These are phyloP conservation scores for Arabidopsis thaliana DNA, from an alignment of 345 rosid species.

Conservation along the genomic window DNA sequence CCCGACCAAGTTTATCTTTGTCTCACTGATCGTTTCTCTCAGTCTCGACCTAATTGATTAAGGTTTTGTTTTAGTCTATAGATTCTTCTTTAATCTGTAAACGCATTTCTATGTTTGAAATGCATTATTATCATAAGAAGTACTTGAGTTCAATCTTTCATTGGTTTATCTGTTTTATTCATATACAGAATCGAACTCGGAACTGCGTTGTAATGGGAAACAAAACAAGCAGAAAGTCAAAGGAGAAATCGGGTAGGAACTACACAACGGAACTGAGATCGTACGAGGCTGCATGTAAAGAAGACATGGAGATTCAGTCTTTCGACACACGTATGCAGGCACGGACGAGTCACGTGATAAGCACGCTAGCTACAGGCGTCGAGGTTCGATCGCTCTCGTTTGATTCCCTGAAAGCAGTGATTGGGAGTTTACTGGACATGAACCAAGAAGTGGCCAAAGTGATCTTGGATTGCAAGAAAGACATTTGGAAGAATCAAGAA, in stretches of 20 bases:
- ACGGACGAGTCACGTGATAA: conserved; percentile 74
- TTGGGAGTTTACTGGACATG: conserved; percentile 79
- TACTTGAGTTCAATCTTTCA: neutral
- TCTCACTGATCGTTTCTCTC: conserved; percentile 25
- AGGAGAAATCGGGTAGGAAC: conserved; percentile 42
- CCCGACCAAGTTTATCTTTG: conserved; percentile 17
- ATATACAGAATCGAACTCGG: conserved; percentile 6
- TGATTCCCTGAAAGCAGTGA: conserved; percentile 75
- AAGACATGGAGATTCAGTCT: conserved; percentile 62
- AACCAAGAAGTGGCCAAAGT: conserved; percentile 86
- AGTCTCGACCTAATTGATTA: neutral
- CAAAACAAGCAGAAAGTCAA: conserved; percentile 57
- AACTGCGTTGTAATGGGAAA: conserved; percentile 53
- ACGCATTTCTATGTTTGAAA: neutral
- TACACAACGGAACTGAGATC: conserved; percentile 64
- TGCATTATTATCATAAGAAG: neutral
- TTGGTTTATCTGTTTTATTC: neutral
- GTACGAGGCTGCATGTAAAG: conserved; percentile 75
- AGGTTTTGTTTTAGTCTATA: neutral
- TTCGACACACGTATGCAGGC: conserved; percentile 67
- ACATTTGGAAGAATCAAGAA: conserved; percentile 80
- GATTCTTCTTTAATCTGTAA: conserved; percentile 16
- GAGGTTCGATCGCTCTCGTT: conserved; percentile 82
- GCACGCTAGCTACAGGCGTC: conserved; percentile 69
- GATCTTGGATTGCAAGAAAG: conserved; percentile 75